A percentile compares a stretch with the other conserved stretches of the same genome.
Evolutionary conservation across 2,329 filamentous ascomycete genomes (phyloP).

Genomic region (Fusarium citri): DNA sequence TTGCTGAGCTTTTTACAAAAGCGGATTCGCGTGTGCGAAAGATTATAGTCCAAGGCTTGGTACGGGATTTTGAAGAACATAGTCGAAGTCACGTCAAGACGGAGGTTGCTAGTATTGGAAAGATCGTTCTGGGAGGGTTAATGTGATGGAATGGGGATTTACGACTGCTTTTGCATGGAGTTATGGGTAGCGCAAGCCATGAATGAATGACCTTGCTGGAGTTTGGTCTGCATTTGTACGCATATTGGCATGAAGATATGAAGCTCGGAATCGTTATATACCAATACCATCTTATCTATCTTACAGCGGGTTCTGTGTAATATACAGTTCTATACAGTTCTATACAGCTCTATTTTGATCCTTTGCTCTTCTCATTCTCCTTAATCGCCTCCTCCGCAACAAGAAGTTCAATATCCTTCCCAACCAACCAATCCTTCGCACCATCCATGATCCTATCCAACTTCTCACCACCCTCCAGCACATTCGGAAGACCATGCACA

Average conservation of each 20-base stretch:
- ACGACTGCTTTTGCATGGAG: slow-evolving; percentile 27
- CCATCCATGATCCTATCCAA: slow-evolving; percentile 83
- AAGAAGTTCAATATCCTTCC: slow-evolving; percentile 78
- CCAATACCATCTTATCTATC: slow-evolving; percentile 19
- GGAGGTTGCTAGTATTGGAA: slow-evolving; percentile 87
- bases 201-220: slow-evolving; percentile 38
- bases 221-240: slow-evolving; percentile 29
- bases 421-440: slow-evolving; percentile 79
- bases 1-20: slow-evolving; percentile 91
- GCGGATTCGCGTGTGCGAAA: slow-evolving; percentile 88
- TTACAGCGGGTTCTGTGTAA: slow-evolving; percentile 36
- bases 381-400: slow-evolving; percentile 70
- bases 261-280: slow-evolving; percentile 16
- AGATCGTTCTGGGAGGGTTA: slow-evolving; percentile 88
- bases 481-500: slow-evolving; percentile 81
- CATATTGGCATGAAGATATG: slow-evolving; percentile 26
- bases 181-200: slow-evolving; percentile 35
- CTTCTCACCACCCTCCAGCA: slow-evolving; percentile 78
- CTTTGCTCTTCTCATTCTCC: slow-evolving; percentile 29
- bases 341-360: slow-evolving; percentile 16
- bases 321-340: slow-evolving; percentile 20
- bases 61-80: slow-evolving; percentile 93
- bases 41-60: slow-evolving; percentile 85
- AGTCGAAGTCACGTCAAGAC: slow-evolving; percentile 80
- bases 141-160: slow-evolving; percentile 61